Percentiles rank a stretch among this genome's conserved stretches.
These are phyloP conservation scores for Trametes sanguinea DNA, from an alignment of 768 basidiomycete species.

Conservation along the genomic window DNA sequence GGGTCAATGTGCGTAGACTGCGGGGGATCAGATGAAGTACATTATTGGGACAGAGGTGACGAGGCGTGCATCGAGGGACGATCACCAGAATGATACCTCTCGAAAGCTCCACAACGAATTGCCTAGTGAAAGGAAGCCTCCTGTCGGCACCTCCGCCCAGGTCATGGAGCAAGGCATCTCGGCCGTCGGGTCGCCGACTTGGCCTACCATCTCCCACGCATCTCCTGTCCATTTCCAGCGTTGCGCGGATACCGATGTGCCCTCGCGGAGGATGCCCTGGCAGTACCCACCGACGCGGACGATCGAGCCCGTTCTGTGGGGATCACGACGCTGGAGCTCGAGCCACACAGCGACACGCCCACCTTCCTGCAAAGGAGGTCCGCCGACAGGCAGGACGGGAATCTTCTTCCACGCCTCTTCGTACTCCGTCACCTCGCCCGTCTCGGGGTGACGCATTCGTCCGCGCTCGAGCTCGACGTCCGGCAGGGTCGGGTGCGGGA, in stretches of 20 bases:
- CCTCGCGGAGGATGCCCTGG: constrained; percentile 17
- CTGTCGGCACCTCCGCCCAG: no score
- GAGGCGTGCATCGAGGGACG: no score
- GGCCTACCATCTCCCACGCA: constrained; percentile 2
- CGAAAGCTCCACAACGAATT: no score
- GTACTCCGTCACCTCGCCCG: constrained; percentile 13
- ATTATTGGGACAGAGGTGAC: no score
- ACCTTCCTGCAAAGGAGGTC: neutral
- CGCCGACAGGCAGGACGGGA: constrained; percentile 1
- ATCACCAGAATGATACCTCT: no score
- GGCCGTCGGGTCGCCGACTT: neutral
- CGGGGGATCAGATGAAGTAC: no score
- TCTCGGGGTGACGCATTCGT: constrained; percentile 16
- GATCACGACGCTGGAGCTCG: neutral
- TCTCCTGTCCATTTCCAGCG: constrained; percentile 16
- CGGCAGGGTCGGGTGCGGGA: constrained; percentile 15
- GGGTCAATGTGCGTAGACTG: no score
- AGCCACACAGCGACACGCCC: neutral
- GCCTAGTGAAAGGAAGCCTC: no score
- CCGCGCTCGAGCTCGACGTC: constrained; percentile 19
- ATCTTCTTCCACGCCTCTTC: constrained; percentile 22
- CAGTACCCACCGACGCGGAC: constrained; percentile 16
- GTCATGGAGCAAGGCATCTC: constrained; percentile 1
- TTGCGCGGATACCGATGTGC: constrained; percentile 1
- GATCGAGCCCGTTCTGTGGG: neutral